A percentile compares a stretch with the other conserved stretches of the same genome.
Conservation (phyloP, 495 filamentous ascomycete species). For the Evernia prunastri region DNA sequence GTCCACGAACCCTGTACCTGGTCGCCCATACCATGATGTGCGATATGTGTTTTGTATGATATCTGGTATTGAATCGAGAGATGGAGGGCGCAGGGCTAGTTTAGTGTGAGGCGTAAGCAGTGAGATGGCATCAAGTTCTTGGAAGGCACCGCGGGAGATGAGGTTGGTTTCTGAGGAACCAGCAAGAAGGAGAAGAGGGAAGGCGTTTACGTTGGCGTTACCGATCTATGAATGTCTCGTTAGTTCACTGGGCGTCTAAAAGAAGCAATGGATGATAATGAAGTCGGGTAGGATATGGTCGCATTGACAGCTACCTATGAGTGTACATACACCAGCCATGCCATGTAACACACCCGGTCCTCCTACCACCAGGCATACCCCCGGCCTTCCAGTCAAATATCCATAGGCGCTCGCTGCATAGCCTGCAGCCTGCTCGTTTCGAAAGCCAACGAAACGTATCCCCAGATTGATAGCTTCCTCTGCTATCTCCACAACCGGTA, state of each 20-base stretch:
- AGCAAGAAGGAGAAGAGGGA: slow-evolving; percentile 53
- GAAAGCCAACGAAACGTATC: slow-evolving; percentile 59
- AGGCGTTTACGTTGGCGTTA: slow-evolving; percentile 52
- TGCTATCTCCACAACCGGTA: slow-evolving; percentile 59
- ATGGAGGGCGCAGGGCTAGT: slow-evolving; percentile 44
- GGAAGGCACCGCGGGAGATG: slow-evolving; percentile 53
- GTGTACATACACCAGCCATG: slow-evolving; percentile 47
- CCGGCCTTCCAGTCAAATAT: slow-evolving; percentile 56
- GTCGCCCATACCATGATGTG: slow-evolving; percentile 51
- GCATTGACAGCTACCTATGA: background rate
- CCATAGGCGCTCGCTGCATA: slow-evolving; percentile 61
- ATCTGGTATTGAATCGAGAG: slow-evolving; percentile 45
- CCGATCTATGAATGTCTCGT: slow-evolving; percentile 37
- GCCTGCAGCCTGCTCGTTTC: slow-evolving; percentile 60
- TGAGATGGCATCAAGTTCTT: slow-evolving; percentile 55
- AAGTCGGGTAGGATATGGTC: background rate
- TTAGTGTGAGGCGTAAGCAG: slow-evolving; percentile 55
- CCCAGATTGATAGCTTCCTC: slow-evolving; percentile 57
- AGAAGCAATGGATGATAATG: background rate
- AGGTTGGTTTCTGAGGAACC: slow-evolving; percentile 52
- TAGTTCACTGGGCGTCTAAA: background rate
- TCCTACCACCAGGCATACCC: slow-evolving; percentile 58
- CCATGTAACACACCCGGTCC: slow-evolving; percentile 60
- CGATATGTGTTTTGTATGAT: slow-evolving; percentile 50
- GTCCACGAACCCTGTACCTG: slow-evolving; percentile 54